Evolutionary conservation across 140 eudicot genomes (phyloP), one percentile per base, ranked within the genome.

Genomic region (Oenanthe javanica): DNA sequence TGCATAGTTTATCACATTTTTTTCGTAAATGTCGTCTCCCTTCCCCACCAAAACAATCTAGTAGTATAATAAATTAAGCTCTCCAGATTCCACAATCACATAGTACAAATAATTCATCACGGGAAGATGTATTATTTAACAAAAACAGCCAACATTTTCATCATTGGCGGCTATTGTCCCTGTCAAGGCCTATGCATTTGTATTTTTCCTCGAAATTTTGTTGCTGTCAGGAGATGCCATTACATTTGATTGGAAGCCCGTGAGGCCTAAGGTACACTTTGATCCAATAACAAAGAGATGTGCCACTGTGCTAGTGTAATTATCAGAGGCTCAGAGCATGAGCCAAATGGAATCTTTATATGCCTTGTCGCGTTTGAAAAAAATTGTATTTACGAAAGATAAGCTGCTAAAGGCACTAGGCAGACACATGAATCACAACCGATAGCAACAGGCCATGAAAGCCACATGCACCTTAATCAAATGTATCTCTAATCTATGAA

Each of bases 1-100:
- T 93, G 82, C 84, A 38, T 36, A 57, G 49, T 18, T 59, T 31
- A 1, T 12, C 48, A 5, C 75, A 70, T 14, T 7, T 42, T 4
- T 5, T 38, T 43, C 42, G 1, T 5, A 15, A 18, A 4, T 63
- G 15, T 63, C 23, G 13, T 63, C 16, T 52, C n/a, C 61, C 2
- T 15, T 52, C 1, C 61, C 4, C 57, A 51, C 57, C 57, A 51
- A 51, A 52, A 52, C 61, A 52, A 52, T 3, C 61, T 15, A 2
- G n/a, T 4, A 52, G 13, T 7, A n/a, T 21, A 23, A 63, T 9
- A 63, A 63, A 63, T 2, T 57, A 8, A 12, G 12, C 38, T 61
- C 67, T n/a, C 14, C 15, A n/a, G 69, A 63, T 23, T 63, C 10
- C 38, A 63, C 15, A 23, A 9, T 16, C 70, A 0, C 67, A 9